These are phyloP conservation scores for Coelastrella sp. DNA, from an alignment of 139 green algal species.

Conservation along the genomic window DNA sequence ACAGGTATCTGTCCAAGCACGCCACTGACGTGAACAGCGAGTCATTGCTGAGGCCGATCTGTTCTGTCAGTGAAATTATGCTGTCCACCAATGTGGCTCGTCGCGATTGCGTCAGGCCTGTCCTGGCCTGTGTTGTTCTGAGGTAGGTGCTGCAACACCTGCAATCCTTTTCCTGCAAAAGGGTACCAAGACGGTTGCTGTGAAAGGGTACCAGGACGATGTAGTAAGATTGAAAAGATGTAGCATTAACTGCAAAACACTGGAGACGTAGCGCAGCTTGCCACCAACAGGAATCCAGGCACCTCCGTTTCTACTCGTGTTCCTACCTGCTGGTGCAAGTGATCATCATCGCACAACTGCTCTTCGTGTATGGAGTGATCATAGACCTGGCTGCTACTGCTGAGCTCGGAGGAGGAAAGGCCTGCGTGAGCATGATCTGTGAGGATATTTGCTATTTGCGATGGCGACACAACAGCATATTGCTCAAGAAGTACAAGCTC, in stretches of 20 bases:
- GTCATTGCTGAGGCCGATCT: slow-evolving; percentile 18
- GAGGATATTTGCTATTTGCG: too few species aligned
- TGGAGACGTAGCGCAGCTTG: too few species aligned
- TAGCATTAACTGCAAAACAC: too few species aligned
- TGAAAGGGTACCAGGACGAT: too few species aligned
- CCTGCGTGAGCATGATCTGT: neutral
- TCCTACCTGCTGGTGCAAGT: neutral
- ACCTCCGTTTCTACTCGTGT: too few species aligned
- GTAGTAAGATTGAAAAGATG: too few species aligned
- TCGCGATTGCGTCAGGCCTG: neutral
- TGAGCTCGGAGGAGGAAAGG: neutral
- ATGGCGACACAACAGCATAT: too few species aligned
- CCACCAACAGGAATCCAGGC: too few species aligned
- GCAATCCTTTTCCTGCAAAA: neutral
- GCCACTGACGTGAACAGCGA: slow-evolving; percentile 22
- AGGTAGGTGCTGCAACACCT: neutral
- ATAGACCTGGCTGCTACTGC: neutral
- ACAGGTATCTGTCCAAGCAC: slow-evolving; percentile 13
- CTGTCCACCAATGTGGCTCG: slow-evolving; percentile 32
- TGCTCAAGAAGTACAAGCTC: too few species aligned
- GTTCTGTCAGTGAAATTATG: slow-evolving; percentile 3
- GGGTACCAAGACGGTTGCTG: neutral
- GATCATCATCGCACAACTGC: neutral
- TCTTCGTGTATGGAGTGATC: too few species aligned
- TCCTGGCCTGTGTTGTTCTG: neutral